Conservation (phyloP, 2,329 filamentous ascomycete species). For the Alternaria sp. region DNA sequence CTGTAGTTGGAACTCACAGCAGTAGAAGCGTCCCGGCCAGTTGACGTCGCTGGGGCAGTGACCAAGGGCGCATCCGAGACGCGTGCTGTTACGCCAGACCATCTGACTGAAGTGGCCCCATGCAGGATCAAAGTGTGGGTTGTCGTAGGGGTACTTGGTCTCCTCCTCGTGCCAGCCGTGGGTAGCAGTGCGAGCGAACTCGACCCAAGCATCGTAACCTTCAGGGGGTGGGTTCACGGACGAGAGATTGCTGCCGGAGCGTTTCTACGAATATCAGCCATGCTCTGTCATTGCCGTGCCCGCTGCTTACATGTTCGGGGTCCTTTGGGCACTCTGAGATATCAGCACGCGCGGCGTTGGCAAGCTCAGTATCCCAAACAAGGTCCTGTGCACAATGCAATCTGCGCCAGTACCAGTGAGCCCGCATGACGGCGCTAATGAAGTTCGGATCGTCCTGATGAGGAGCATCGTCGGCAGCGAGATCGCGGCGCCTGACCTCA, state of each 20-base stretch:
- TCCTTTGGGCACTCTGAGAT: slow-evolving; percentile 36
- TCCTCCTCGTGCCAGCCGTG: slow-evolving; percentile 51
- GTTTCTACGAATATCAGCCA: slow-evolving; percentile 32
- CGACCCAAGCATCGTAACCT: slow-evolving; percentile 38
- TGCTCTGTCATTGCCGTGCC: neutral
- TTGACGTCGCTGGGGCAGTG: slow-evolving; percentile 33
- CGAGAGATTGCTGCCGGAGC: slow-evolving; percentile 46
- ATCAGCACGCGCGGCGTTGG: slow-evolving; percentile 35
- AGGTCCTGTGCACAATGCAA: slow-evolving; percentile 49
- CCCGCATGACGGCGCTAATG: slow-evolving; percentile 43
- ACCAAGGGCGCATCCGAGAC: slow-evolving; percentile 47
- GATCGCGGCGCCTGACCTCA: slow-evolving; percentile 23
- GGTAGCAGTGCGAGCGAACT: slow-evolving; percentile 37
- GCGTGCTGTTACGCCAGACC: slow-evolving; percentile 49
- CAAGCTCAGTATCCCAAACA: slow-evolving; percentile 41
- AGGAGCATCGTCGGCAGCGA: slow-evolving; percentile 33
- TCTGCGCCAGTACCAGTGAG: slow-evolving; percentile 49
- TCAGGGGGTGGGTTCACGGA: slow-evolving; percentile 32
- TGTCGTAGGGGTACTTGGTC: slow-evolving; percentile 45
- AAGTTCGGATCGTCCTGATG: slow-evolving; percentile 40
- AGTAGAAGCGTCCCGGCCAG: slow-evolving; percentile 46
- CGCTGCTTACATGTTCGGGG: slow-evolving; percentile 38
- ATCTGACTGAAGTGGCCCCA: slow-evolving; percentile 52
- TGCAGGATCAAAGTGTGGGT: slow-evolving; percentile 37
- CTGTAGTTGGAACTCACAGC: slow-evolving; percentile 36